phyloP scores from a whole-genome alignment of 257 asterid genomes.

The Eustoma russellianum region DNA sequence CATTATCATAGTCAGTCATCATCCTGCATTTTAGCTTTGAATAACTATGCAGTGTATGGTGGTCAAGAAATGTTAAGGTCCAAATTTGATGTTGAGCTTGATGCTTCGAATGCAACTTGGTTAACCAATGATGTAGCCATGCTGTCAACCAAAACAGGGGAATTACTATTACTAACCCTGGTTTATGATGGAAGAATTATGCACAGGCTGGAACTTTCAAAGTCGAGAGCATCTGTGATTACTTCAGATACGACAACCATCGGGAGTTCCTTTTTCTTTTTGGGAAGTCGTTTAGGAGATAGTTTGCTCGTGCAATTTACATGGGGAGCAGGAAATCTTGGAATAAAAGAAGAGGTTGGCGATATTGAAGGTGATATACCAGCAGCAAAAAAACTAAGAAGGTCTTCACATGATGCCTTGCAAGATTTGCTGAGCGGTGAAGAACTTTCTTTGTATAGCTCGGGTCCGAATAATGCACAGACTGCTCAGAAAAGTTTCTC shows the following conservation, averaged over 20 bases:
- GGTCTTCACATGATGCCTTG: constrained; percentile 78
- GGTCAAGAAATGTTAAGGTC: constrained; percentile 84
- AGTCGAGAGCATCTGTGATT: constrained; percentile 96
- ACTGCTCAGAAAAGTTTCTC: constrained; percentile 80
- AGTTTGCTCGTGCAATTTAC: constrained; percentile 90
- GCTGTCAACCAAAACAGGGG: constrained; percentile 91
- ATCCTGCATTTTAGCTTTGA: constrained; percentile 76
- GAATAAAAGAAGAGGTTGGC: too few relatives aligned
- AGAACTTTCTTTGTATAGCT: constrained; percentile 77
- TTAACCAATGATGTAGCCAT: constrained; percentile 85
- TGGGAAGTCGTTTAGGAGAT: constrained; percentile 97
- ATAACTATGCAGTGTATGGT: constrained; percentile 69
- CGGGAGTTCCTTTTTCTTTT: constrained; percentile 81
- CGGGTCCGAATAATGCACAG: constrained; percentile 69
- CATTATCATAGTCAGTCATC: constrained; percentile 98
- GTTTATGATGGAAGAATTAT: constrained; percentile 92
- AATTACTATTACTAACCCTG: constrained; percentile 81
- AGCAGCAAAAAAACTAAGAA: constrained; percentile 58
- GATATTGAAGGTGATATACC: constrained; percentile 86
- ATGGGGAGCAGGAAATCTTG: constrained; percentile 61
- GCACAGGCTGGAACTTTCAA: constrained; percentile 87
- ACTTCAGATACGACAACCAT: constrained; percentile 83
- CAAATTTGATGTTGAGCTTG: constrained; percentile 76
- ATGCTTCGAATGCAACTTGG: constrained; percentile 92
- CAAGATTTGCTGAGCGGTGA: constrained; percentile 75